Evolutionary conservation across 176 grass and related monocot species (phyloP), one percentile per base, ranked within the genome.

Genomic region (Tuctoria greenei): DNA sequence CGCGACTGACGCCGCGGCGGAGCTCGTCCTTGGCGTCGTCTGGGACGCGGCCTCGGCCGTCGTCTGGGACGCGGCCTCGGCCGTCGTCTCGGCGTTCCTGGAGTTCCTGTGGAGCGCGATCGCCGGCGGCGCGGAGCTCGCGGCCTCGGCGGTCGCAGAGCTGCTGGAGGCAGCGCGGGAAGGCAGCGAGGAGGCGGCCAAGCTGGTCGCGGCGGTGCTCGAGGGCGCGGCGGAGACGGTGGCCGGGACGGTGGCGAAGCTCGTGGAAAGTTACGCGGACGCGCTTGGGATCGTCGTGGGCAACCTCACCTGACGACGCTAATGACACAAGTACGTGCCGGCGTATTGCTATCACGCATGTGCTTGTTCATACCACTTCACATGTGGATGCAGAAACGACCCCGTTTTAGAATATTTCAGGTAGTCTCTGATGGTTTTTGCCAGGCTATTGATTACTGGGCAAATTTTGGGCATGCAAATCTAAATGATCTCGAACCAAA

Each of bases 181-280:
- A 28, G 74, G 79, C 60, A 6, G 83, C 74, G 83, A 82, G 68
- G 79, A 50, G 74, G 69, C 49, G 54, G 63, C 62, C 6, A 76
- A 64, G 51, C 7, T 46, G 7, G 7, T 78, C 1, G 52, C 73
- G 42, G 66, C 41, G 51, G 67, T 15, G 38, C 27, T 86, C 46
- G 87, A 86, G 68, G 62, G 72, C 49, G 51, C 67, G 11, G 77
- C 39, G 37, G 82, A 89, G 20, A 69, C 47, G 2, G 67, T 61
- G 0, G 61, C 37, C 34, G 56, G 50, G 1, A 15, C 24, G 67
- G 51, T 64, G 46, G 62, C 42, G 62, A 78, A 14, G 37, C 37
- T 86, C 1, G 76, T 71, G 56, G 69, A 78, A 45, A 82, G 60
- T 69, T 90, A 82, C 79, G 60, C 46, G 17, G 87, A 74, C 20